phyloP scores from a whole-genome alignment of 2,329 filamentous ascomycete genomes.

The Monosporascus sp. region DNA sequence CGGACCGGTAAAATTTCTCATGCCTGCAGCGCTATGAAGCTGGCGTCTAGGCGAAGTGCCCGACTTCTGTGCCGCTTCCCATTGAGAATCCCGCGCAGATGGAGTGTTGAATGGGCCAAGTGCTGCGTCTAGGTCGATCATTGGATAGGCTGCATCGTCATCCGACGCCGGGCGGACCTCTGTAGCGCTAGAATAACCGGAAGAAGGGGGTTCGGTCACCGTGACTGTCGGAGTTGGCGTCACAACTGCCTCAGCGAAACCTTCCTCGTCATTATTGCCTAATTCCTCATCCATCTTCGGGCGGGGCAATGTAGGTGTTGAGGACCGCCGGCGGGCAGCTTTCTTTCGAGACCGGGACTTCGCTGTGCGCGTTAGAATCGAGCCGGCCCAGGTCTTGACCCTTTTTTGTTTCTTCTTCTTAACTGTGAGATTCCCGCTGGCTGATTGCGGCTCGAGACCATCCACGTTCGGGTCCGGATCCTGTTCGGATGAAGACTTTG shows the following conservation, averaged over 20 bases:
- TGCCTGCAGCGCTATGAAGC: slow-evolving; percentile 71
- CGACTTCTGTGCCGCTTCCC: slow-evolving; percentile 60
- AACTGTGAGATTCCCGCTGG: slow-evolving; percentile 29
- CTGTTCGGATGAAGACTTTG: slow-evolving; percentile 32
- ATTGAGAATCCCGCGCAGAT: slow-evolving; percentile 55
- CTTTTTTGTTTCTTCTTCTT: slow-evolving; percentile 61
- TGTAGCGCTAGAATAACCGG: slow-evolving; percentile 32
- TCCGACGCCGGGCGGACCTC: slow-evolving; percentile 34
- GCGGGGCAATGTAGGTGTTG: slow-evolving; percentile 40
- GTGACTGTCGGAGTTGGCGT: slow-evolving; percentile 31
- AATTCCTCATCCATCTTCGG: slow-evolving; percentile 24
- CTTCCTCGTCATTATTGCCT: slow-evolving; percentile 21
- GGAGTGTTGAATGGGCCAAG: slow-evolving; percentile 89
- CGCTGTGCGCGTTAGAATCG: slow-evolving; percentile 59
- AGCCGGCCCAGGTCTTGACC: slow-evolving; percentile 68
- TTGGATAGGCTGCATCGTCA: slow-evolving; percentile 66
- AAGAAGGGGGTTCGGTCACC: slow-evolving; percentile 34
- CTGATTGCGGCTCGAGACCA: slow-evolving; percentile 12
- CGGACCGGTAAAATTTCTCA: slow-evolving; percentile 62
- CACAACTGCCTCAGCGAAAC: slow-evolving; percentile 22
- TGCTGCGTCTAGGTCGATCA: slow-evolving; percentile 92
- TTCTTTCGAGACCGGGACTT: slow-evolving; percentile 46
- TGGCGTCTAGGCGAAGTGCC: slow-evolving; percentile 57
- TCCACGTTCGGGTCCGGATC: slow-evolving; percentile 26
- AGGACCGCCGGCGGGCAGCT: slow-evolving; percentile 32